Evolutionary conservation across 805 yeast species (phyloP), one percentile per base, ranked within the genome.

Genomic region (Ogataea kodamae): DNA sequence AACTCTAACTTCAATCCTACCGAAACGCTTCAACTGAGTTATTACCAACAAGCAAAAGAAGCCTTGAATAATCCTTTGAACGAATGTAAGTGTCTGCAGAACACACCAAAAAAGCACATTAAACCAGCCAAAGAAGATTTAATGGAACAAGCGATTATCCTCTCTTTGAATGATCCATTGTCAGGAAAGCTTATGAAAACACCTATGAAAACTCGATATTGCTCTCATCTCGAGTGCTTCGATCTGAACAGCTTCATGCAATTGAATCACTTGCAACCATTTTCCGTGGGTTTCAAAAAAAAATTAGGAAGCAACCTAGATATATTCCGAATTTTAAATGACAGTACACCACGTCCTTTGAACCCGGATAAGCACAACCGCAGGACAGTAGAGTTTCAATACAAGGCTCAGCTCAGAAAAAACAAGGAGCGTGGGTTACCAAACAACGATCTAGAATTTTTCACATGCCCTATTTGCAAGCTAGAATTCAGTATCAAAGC

Each of bases 171-270:
- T 17, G 65, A 61, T 27, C 65, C 65, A 4, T 36, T 61, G 3
- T 50, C 62, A 1, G 60, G 61, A n/a, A 38, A 35, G 9, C 31
- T 51, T 23, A 25, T 59, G 36, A 38, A 33, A 4, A 55, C 54
- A 3, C 65, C 65, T 1, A 33, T 59, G n/a, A 38, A 60, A 26
- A 46, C 59, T 2, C 39, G 50, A 22, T 56, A 35, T 28, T 61
- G 65, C 39, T 54, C 64, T 2, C 65, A 61, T 40, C 30, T 58
- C 9, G 63, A 57, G 30, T 61, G 64, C 33, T 61, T 61, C 32
- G 65, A 61, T 35, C 37, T 59, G 33, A 42, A 42, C 4, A 48
- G 58, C 4, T 61, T 61, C 35, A 28, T 54, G 25, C 48, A 43
- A 14, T 39, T 61, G 45, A 48, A 61, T 37, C 37, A 46, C 13